phyloP scores from a whole-genome alignment of 2,329 filamentous ascomycete genomes.

The Lecanosticta acicola region DNA sequence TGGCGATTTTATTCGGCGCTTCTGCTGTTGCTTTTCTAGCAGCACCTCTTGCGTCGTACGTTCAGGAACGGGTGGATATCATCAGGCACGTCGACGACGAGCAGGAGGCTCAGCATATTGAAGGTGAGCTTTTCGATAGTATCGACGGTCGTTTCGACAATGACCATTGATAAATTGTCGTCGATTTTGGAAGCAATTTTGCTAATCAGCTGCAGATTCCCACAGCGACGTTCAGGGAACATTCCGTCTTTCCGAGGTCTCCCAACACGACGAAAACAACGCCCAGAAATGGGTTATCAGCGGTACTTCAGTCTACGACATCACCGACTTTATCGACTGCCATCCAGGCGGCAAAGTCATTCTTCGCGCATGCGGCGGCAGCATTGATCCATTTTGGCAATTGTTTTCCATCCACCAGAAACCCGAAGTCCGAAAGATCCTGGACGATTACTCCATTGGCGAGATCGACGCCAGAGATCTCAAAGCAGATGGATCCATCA shows the following conservation, averaged over 20 bases:
- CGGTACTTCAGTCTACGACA: conserved; percentile 62
- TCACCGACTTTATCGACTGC: conserved; percentile 61
- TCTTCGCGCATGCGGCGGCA: conserved; percentile 58
- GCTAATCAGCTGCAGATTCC: too few relatives aligned
- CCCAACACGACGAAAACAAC: conserved; percentile 38
- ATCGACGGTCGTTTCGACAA: too few relatives aligned
- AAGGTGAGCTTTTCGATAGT: conserved; percentile 1
- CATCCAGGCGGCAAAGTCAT: conserved; percentile 66
- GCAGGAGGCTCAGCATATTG: conserved; percentile 1
- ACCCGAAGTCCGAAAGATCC: conserved; percentile 56
- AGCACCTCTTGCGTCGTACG: conserved; percentile 15
- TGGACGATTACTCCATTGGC: conserved; percentile 60
- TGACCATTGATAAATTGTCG: too few relatives aligned
- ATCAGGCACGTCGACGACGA: conserved; percentile 3
- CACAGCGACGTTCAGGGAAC: too few relatives aligned
- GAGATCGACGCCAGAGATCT: conserved; percentile 56
- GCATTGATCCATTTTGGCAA: conserved; percentile 63
- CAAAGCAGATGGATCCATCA: conserved; percentile 45
- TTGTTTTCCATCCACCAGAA: conserved; percentile 65
- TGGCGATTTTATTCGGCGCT: conserved; percentile 17
- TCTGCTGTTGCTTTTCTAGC: conserved; percentile 20
- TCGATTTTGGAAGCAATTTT: too few relatives aligned
- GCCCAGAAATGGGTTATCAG: conserved; percentile 58
- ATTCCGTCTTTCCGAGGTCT: conserved; percentile 29
- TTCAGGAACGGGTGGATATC: conserved; percentile 5